Conservation (phyloP, 345 rosid species). For the Lepidium didymum region DNA sequence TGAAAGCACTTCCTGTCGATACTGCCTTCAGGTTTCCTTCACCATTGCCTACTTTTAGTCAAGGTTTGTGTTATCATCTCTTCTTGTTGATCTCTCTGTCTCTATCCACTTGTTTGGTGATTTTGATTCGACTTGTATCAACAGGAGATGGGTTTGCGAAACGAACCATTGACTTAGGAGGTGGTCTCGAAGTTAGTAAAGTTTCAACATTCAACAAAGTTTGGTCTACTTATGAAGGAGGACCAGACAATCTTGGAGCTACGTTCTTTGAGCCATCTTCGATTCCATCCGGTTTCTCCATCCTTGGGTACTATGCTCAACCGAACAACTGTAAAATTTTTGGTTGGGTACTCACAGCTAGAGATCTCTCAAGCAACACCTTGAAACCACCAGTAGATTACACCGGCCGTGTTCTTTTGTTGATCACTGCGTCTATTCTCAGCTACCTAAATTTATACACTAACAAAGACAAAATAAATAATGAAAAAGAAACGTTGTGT, state of each 20-base stretch:
- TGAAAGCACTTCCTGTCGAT: slow-evolving; percentile 39
- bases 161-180: slow-evolving; percentile 55
- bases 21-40: slow-evolving; percentile 56
- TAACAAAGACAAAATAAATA: too few species aligned
- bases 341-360: slow-evolving; percentile 64
- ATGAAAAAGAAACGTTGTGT: too few species aligned
- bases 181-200: slow-evolving; percentile 55
- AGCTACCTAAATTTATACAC: too few species aligned
- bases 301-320: slow-evolving; percentile 58
- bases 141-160: slow-evolving; percentile 54
- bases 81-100: background rate
- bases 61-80: slow-evolving; percentile 28
- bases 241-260: slow-evolving; percentile 62
- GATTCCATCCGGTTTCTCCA: slow-evolving; percentile 43
- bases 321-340: slow-evolving; percentile 47
- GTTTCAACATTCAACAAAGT: slow-evolving; percentile 49
- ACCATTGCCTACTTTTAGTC: slow-evolving; percentile 48
- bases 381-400: slow-evolving; percentile 61
- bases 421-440: too few species aligned
- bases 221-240: slow-evolving; percentile 55
- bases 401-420: background rate
- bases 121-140: background rate
- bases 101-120: background rate
- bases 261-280: slow-evolving; percentile 62
- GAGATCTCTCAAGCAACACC: slow-evolving; percentile 29